A percentile compares a stretch with the other conserved stretches of the same genome.
Conservation (phyloP, 2,329 filamentous ascomycete species). For the Capronia americana region DNA sequence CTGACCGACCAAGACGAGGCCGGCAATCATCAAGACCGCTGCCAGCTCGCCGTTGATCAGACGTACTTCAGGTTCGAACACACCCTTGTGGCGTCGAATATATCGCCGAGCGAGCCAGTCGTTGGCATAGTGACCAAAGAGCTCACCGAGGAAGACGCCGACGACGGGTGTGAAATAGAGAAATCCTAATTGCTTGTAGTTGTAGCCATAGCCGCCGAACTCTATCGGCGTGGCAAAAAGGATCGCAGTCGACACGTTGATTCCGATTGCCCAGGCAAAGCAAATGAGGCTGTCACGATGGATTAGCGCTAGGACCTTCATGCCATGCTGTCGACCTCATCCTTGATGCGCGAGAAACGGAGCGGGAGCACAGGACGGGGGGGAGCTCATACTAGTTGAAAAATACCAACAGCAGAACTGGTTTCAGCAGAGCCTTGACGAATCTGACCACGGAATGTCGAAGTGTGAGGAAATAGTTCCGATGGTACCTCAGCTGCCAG, state of each 20-base stretch:
- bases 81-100: slow-evolving; percentile 55
- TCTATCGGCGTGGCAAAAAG: slow-evolving; percentile 52
- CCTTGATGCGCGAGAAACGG: background rate
- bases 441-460: slow-evolving; percentile 45
- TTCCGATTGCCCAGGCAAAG: slow-evolving; percentile 54
- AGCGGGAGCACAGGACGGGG: background rate
- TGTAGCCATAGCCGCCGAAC: slow-evolving; percentile 53
- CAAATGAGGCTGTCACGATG: slow-evolving; percentile 36
- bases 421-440: slow-evolving; percentile 46
- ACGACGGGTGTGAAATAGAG: slow-evolving; percentile 65
- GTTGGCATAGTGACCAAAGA: slow-evolving; percentile 62
- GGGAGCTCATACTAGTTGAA: slow-evolving; percentile 44
- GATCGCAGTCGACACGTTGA: slow-evolving; percentile 62
- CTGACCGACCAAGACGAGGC: slow-evolving; percentile 60
- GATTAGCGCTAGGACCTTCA: slow-evolving; percentile 1
- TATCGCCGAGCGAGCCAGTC: slow-evolving; percentile 54
- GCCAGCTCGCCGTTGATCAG: slow-evolving; percentile 56
- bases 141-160: slow-evolving; percentile 60
- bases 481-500: slow-evolving; percentile 26
- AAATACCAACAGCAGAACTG: slow-evolving; percentile 26
- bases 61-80: slow-evolving; percentile 63
- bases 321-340: background rate
- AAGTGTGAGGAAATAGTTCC: slow-evolving; percentile 42
- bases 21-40: slow-evolving; percentile 56
- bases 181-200: slow-evolving; percentile 57